Evolutionary conservation across 2,329 filamentous ascomycete genomes (phyloP).

Genomic region (Catunica adiposa): DNA sequence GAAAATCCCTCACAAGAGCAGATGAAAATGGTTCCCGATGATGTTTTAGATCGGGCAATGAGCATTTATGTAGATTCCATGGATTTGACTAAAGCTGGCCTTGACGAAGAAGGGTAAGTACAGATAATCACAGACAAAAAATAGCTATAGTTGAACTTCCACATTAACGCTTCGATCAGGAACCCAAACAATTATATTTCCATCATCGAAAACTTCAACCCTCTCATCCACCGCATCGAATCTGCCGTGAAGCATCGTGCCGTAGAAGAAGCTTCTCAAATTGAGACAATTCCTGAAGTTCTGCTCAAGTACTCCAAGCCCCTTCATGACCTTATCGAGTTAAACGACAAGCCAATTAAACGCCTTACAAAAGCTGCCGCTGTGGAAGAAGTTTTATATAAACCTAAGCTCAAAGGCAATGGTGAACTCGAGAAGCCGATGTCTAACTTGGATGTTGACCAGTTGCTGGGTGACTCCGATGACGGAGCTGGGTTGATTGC

Average conservation of each 20-base stretch:
- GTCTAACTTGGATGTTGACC: conserved; percentile 76
- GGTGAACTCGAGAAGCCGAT: conserved; percentile 63
- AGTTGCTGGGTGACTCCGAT: conserved; percentile 37
- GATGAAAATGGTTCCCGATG: conserved; percentile 71
- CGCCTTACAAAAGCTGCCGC: conserved; percentile 52
- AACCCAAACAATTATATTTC: conserved; percentile 49
- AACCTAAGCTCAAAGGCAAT: conserved; percentile 55
- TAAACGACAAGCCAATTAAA: conserved; percentile 41
- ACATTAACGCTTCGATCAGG: conserved; percentile 17
- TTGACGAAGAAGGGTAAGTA: conserved; percentile 57
- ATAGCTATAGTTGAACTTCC: neutral
- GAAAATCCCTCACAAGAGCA: conserved; percentile 43
- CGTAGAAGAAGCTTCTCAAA: conserved; percentile 48
- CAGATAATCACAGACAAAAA: neutral
- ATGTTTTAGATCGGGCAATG: conserved; percentile 66
- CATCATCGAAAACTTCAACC: conserved; percentile 70
- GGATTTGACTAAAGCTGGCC: conserved; percentile 59
- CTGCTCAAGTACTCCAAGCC: conserved; percentile 59
- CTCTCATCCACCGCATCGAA: conserved; percentile 73
- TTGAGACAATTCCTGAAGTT: conserved; percentile 45
- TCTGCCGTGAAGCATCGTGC: conserved; percentile 73
- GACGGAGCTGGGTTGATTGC: conserved; percentile 22
- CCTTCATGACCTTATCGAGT: conserved; percentile 46
- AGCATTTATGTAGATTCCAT: conserved; percentile 82
- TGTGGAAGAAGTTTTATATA: conserved; percentile 80